Evolutionary conservation across 2,329 filamentous ascomycete species (phyloP), one percentile per base, ranked within the genome.

Genomic region (Fusarium caatingaense): DNA sequence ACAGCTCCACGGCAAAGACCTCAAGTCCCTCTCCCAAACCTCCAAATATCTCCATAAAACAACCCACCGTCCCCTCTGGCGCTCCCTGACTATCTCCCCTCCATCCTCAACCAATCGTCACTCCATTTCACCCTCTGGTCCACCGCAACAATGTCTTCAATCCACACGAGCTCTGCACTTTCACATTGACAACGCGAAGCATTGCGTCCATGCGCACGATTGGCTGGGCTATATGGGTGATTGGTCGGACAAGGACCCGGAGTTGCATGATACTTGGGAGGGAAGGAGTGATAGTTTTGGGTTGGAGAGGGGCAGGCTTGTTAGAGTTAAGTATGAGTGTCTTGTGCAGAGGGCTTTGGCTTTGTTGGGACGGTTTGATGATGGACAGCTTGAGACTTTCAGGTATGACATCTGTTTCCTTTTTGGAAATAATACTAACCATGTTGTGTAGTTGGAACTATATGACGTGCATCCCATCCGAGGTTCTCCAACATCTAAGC

Each of bases 321-420:
- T 64, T 2, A 28, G 51, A 2, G 51, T 64, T 0, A 64, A 58
- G 15, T 64, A 50, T 25, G 60, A 64, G 8, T 64, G 61, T 27
- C 51, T 64, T 11, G 32, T 53, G 4, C 51, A 64, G 11, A 23
- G 60, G 18, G 27, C 46, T 21, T 21, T 65, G 27, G 21, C 16
- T 0, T n/a, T 51, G 18, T 21, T 65, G 2, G 1, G 15, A 1
- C 51, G 32, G 2, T 41, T 65, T 2, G 23, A 20, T 0, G n/a
- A 51, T 0, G 16, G 32, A 0, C 45, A 65, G 7, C 45, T 64
- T 0, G 45, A 64, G 2, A 16, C 25, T 0, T 58, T 65, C 13
- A 37, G 46, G n/a, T n/a, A n/a, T n/a, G n/a, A n/a, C n/a, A n/a
- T n/a, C n/a, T n/a, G n/a, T n/a, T n/a, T n/a, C n/a, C n/a, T n/a